Base-by-base conservation (phyloP, 495 filamentous ascomycete genomes). In the Talaromyces proteolyticus region DNA sequence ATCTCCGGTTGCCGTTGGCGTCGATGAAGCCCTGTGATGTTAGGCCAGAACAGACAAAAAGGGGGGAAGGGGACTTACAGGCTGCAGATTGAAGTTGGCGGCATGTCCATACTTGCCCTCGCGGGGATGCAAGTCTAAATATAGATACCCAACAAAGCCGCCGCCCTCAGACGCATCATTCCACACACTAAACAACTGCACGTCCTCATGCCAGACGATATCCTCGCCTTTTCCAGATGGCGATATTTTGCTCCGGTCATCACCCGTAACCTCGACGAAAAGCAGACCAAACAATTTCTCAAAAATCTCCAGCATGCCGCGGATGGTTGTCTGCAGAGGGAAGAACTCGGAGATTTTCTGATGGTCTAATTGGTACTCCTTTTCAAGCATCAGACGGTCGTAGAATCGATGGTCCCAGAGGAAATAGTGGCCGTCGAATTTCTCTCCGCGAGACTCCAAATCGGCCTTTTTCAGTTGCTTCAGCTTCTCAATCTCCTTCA, bases 261-360 rank as follows among this genome's bases (percentile, higher is more conserved):
- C 68, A 38, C 78, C 81, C 16, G 67, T 66, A 42, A 97, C 74
- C 72, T 96, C 84, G 21, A 97, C 85, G 58, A 98, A 97, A 14
- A 84, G 86, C 8, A 98, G 72, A 19, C 93, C 93, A 56, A 98
- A 95, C 0, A 98, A 75, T 62, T 89, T 75, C 67, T 97, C 92
- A 55, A 98, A 97, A 57, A 96, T 95, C 59, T 83, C 74, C 47
- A 98, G 80, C 94, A 97, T 98, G 50, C 88, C 89, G 23, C 78
- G 72, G 44, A 98, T 87, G 2, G 89, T 94, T 3, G 81, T 83
- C 56, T 82, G 78, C 19, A 97, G 70, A 3, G 93, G 92, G 75
- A 97, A 98, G 67, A 93, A 97, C 64, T 98, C 90, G 19, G 92
- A 82, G 57, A 98, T 88, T 47, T 86, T 81, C 62, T 90, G 81